These are phyloP conservation scores for Rhodomyrtus psidioides DNA, from an alignment of 441 rosid species.

Conservation along the genomic window DNA sequence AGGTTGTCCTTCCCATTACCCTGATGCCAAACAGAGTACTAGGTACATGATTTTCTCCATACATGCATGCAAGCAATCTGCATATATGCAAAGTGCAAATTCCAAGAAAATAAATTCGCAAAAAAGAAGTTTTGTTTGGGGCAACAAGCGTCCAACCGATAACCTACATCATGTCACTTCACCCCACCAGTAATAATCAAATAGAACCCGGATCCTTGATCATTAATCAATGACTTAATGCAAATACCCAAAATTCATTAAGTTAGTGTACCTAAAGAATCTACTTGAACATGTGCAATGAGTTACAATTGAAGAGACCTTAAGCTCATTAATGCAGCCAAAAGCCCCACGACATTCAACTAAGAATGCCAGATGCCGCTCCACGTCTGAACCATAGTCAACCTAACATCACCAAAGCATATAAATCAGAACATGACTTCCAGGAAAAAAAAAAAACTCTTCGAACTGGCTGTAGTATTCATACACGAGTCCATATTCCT, in stretches of 20 bases:
- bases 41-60: not conserved
- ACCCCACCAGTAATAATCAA: not conserved
- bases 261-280: not conserved
- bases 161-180: not conserved
- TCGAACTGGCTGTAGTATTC: not conserved
- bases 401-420: slow-evolving; percentile 39
- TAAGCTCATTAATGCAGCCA: slow-evolving; percentile 52
- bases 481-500: slow-evolving; percentile 1
- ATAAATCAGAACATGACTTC: not conserved
- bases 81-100: not conserved
- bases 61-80: not conserved
- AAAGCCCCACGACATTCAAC: slow-evolving; percentile 84
- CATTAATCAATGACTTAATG: not conserved
- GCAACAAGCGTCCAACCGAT: not conserved
- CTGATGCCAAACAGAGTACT: not conserved
- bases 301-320: slow-evolving; percentile 35
- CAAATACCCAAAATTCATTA: not conserved
- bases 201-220: not conserved
- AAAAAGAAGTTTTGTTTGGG: not conserved
- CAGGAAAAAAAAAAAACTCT: not conserved
- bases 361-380: slow-evolving; percentile 64
- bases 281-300: not conserved
- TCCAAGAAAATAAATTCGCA: not conserved
- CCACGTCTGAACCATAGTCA: slow-evolving; percentile 61
- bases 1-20: not conserved